These are phyloP conservation scores for Hygrophoropsis aurantiaca DNA, from an alignment of 768 basidiomycete genomes.

Conservation along the genomic window DNA sequence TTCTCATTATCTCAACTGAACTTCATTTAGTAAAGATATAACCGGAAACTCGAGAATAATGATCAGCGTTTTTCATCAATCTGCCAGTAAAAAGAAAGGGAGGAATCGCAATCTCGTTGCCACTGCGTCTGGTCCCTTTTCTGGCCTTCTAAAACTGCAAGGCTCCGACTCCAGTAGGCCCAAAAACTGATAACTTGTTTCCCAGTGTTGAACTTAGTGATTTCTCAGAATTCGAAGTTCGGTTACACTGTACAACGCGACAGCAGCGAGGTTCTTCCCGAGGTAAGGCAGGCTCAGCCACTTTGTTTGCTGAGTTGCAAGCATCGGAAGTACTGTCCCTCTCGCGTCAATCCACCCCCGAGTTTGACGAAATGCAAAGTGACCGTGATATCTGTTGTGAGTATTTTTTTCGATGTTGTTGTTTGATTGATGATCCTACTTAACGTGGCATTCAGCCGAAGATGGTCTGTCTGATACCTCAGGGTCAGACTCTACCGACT, in stretches of 20 bases:
- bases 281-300: constrained; percentile 2
- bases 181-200: background rate
- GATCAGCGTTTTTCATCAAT: constrained; percentile 56
- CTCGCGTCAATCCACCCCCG: background rate
- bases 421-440: too few relatives aligned
- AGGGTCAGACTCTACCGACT: background rate
- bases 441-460: background rate
- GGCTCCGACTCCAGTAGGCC: constrained; percentile 45
- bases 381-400: too few relatives aligned
- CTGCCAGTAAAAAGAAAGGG: constrained; percentile 62
- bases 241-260: constrained; percentile 34
- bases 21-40: constrained; percentile 37
- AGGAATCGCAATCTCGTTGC: constrained; percentile 59
- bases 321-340: constrained; percentile 5
- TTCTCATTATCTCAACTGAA: background rate
- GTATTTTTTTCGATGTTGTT: too few relatives aligned
- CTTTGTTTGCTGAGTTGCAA: constrained; percentile 20
- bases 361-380: too few relatives aligned
- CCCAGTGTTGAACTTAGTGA: constrained; percentile 6
- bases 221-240: constrained; percentile 42
- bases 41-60: constrained; percentile 42
- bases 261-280: constrained; percentile 11
- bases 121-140: constrained; percentile 46
- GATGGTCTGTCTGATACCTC: background rate
- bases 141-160: constrained; percentile 52